phyloP scores from a whole-genome alignment of 441 rosid species.

The Aleurites moluccanus region DNA sequence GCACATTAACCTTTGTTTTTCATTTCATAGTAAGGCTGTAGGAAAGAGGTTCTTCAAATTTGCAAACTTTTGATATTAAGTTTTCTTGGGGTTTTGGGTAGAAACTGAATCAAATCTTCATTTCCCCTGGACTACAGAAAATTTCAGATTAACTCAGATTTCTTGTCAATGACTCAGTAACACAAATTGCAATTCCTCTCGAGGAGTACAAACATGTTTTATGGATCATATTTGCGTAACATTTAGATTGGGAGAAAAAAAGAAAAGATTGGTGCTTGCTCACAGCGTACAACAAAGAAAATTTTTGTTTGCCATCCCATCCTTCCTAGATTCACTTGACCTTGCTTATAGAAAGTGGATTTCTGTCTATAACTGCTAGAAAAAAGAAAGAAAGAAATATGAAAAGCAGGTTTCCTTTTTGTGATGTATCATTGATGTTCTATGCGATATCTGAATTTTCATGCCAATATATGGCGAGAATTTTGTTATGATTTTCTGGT shows the following conservation, averaged over 20 bases:
- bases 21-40: neutral
- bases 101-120: neutral
- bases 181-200: neutral
- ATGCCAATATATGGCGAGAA: neutral
- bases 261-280: neutral
- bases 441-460: neutral
- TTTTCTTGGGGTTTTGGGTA: neutral
- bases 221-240: neutral
- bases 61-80: neutral
- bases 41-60: conserved; percentile 8
- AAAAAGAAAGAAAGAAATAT: neutral
- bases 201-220: neutral
- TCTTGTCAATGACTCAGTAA: neutral
- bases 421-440: neutral
- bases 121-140: neutral
- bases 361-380: neutral
- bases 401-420: neutral
- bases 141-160: neutral
- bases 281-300: neutral
- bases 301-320: neutral
- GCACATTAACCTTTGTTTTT: neutral
- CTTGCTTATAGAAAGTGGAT: conserved; percentile 8
- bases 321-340: neutral
- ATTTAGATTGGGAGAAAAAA: neutral
- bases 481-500: neutral